Evolutionary conservation across 2,329 filamentous ascomycete species (phyloP), one percentile per base, ranked within the genome.

Genomic region (Colletotrichum noveboracense): DNA sequence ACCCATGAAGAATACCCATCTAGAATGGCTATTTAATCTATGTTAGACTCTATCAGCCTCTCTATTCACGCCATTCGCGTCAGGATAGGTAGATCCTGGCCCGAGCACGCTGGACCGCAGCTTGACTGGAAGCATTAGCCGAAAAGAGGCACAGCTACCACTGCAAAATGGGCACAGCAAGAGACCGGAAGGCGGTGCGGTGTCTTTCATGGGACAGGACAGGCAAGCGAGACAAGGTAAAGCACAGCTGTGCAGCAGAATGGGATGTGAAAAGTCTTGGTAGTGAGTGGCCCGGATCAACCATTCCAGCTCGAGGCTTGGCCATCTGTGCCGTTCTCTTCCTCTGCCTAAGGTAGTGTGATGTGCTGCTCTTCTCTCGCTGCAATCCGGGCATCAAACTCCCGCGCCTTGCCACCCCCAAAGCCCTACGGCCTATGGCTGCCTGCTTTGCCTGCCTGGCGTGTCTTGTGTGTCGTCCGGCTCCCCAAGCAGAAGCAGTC

Each of bases 351-450:
- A 12, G 16, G 14, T 68, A 30, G 32, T 26, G 66, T 34, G 66
- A 26, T 66, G 21, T 38, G n/a, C 30, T 70, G 18, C 38, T 48
- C 38, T 67, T 52, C 12, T 62, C 61, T 36, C 69, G 16, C 38
- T 61, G 58, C 55, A 65, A 68, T 43, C 48, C 65, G 30, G 5
- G 43, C 43, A 52, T 26, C 48, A 30, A 73, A 34, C n/a, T 75
- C 34, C 68, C 28, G 24, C 65, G 58, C 64, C n/a, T 66, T 72
- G 70, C 65, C 56, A 75, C 71, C 30, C 36, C 71, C 65, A 65
- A 43, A 52, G 24, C 26, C 36, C 43, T 16, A 36, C 26, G 26
- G 55, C 55, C 55, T 26, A 58, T 16, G 26, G 18, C 26, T 30
- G 24, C 24, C 21, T 16, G 21, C 38, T 48, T n/a, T 48, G 38